Conservation (phyloP, 495 filamentous ascomycete species). For the Penicillium tannophilum region DNA sequence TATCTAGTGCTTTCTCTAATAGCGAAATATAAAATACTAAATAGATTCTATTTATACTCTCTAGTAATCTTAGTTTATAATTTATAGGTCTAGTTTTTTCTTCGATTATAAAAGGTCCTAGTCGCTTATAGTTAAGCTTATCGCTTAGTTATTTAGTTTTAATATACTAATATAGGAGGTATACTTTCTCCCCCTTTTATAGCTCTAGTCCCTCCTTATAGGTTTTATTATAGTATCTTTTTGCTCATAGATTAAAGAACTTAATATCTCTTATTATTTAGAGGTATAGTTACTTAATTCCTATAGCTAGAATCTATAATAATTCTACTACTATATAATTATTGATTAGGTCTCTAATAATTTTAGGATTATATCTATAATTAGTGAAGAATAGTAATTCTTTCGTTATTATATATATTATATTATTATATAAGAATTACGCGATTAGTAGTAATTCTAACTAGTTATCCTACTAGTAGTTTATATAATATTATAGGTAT, state of each 20-base stretch:
- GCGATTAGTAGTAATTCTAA: constrained; percentile 7
- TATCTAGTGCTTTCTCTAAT: constrained; percentile 14
- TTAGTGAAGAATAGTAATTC: constrained; percentile 13
- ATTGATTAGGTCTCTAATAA: neutral
- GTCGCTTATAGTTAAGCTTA: constrained; percentile 32
- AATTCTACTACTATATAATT: neutral
- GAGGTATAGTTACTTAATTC: constrained; percentile 13
- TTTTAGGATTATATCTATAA: constrained; percentile 11
- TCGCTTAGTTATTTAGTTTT: constrained; percentile 32
- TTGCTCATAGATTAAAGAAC: constrained; percentile 18
- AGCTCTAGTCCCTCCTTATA: constrained; percentile 23
- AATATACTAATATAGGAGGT: constrained; percentile 26
- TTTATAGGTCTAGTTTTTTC: constrained; percentile 16
- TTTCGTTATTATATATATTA: constrained; percentile 4
- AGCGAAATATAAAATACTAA: constrained; percentile 18
- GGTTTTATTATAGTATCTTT: constrained; percentile 21
- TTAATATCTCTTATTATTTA: constrained; percentile 11
- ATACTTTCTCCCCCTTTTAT: constrained; percentile 33
- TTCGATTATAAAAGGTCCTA: constrained; percentile 20
- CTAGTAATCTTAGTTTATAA: constrained; percentile 14
- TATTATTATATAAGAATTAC: constrained; percentile 19
- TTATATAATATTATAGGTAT: constrained; percentile 15
- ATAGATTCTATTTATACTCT: constrained; percentile 17
- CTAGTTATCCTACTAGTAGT: constrained; percentile 16
- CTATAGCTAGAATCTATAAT: constrained; percentile 8